These are phyloP conservation scores for Hibiscus syriacus DNA, from an alignment of 345 rosid species.

Conservation along the genomic window DNA sequence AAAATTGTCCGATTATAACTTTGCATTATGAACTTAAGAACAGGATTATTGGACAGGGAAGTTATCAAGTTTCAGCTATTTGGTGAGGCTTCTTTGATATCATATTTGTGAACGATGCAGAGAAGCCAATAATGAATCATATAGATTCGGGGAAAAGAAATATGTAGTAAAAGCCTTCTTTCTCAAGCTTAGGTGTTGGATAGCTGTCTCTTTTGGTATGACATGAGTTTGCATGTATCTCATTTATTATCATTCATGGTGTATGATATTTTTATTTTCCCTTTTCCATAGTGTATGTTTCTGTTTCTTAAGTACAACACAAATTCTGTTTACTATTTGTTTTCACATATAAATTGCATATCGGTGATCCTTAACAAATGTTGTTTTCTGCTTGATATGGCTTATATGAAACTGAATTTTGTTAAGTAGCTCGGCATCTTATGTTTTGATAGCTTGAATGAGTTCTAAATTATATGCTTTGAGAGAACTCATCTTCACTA, in stretches of 20 bases:
- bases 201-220: no score
- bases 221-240: not conserved
- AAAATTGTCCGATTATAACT: not conserved
- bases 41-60: not conserved
- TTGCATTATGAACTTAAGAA: not conserved
- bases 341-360: not conserved
- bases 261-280: not conserved
- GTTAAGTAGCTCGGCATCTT: not conserved
- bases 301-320: not conserved
- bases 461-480: not conserved
- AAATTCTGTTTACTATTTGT: no score
- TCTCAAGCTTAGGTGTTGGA: not conserved
- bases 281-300: not conserved
- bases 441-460: not conserved
- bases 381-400: not conserved
- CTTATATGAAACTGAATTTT: not conserved
- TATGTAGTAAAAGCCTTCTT: not conserved
- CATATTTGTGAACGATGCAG: not conserved
- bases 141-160: not conserved
- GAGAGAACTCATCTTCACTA: not conserved
- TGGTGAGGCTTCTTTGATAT: not conserved
- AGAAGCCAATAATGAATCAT: not conserved
- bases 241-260: not conserved
- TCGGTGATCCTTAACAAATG: not conserved
- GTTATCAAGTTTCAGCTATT: not conserved